These are phyloP conservation scores for Ochetophila trinervis DNA, from an alignment of 306 rosid genomes.

Conservation along the genomic window DNA sequence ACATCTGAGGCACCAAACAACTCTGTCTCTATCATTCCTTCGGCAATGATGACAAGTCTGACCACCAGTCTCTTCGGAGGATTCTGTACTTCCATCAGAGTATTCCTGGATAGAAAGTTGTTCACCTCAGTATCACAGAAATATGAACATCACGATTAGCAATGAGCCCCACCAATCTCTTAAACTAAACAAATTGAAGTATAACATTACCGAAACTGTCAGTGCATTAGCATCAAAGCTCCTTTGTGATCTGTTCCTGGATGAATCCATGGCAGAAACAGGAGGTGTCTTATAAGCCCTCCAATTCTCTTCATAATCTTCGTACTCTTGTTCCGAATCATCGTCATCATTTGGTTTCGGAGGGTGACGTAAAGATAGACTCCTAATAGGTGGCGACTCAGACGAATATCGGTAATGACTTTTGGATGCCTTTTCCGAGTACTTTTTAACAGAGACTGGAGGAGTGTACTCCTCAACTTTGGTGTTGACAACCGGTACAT, in stretches of 20 bases:
- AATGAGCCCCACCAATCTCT: background rate
- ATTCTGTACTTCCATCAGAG: slow-evolving; percentile 57
- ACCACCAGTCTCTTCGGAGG: slow-evolving; percentile 71
- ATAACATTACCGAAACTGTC: slow-evolving; percentile 41
- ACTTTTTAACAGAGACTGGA: slow-evolving; percentile 46
- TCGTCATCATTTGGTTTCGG: slow-evolving; percentile 30
- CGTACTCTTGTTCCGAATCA: slow-evolving; percentile 41
- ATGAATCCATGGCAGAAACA: slow-evolving; percentile 49
- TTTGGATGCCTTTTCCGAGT: slow-evolving; percentile 52
- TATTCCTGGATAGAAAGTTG: slow-evolving; percentile 52
- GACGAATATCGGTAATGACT: slow-evolving; percentile 60
- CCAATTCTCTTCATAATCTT: slow-evolving; percentile 61
- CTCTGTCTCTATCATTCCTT: slow-evolving; percentile 54
- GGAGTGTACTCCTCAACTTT: slow-evolving; percentile 33
- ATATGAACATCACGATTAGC: background rate
- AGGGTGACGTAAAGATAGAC: slow-evolving; percentile 28
- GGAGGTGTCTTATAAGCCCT: slow-evolving; percentile 42
- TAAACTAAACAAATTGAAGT: slow-evolving; percentile 17
- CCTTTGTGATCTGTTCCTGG: slow-evolving; percentile 45
- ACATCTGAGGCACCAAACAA: slow-evolving; percentile 80
- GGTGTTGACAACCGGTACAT: slow-evolving; percentile 39
- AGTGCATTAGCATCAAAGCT: slow-evolving; percentile 70
- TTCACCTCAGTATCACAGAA: slow-evolving; percentile 23
- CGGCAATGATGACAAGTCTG: slow-evolving; percentile 89
- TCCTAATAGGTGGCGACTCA: slow-evolving; percentile 37